These are phyloP conservation scores for Cyberlindnera misumaiensis DNA, from an alignment of 805 yeast genomes.

Conservation along the genomic window DNA sequence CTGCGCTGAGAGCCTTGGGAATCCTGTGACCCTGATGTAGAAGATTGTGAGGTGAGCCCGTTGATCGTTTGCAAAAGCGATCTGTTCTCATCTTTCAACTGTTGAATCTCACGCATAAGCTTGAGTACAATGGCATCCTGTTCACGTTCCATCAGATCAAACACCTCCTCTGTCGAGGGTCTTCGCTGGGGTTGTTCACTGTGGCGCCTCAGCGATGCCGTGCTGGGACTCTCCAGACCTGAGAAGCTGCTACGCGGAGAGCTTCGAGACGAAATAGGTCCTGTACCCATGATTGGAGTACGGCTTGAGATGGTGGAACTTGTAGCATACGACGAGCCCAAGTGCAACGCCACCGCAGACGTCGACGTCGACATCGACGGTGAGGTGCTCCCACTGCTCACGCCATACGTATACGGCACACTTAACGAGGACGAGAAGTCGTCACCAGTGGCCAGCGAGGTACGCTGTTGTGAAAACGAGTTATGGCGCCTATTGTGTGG, in stretches of 20 bases:
- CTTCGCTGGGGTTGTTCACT: conserved; percentile 14
- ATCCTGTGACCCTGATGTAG: not conserved
- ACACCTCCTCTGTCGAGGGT: conserved; percentile 39
- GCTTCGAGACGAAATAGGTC: conserved; percentile 9
- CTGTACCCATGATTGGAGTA: conserved; percentile 7
- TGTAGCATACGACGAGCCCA: not conserved
- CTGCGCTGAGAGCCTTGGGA: too few relatives aligned
- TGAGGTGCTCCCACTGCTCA: not conserved
- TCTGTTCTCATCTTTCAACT: conserved; percentile 47
- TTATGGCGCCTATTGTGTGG: conserved; percentile 7
- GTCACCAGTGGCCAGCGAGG: conserved; percentile 13
- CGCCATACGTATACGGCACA: conserved; percentile 14
- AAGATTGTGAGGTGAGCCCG: conserved; percentile 6
- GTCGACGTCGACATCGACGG: not conserved
- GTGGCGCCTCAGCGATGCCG: conserved; percentile 14
- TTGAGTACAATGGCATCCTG: conserved; percentile 69
- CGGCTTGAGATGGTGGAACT: conserved; percentile 6
- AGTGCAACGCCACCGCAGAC: not conserved
- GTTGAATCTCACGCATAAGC: conserved; percentile 54
- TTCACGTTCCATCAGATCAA: conserved; percentile 62
- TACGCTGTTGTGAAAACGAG: conserved; percentile 12
- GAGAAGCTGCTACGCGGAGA: conserved; percentile 19
- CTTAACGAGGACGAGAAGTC: conserved; percentile 19
- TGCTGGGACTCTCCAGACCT: conserved; percentile 4
- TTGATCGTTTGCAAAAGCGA: conserved; percentile 24